Base-by-base conservation (phyloP, 1,139 yeast genomes). In the Meyerozyma sp. region DNA sequence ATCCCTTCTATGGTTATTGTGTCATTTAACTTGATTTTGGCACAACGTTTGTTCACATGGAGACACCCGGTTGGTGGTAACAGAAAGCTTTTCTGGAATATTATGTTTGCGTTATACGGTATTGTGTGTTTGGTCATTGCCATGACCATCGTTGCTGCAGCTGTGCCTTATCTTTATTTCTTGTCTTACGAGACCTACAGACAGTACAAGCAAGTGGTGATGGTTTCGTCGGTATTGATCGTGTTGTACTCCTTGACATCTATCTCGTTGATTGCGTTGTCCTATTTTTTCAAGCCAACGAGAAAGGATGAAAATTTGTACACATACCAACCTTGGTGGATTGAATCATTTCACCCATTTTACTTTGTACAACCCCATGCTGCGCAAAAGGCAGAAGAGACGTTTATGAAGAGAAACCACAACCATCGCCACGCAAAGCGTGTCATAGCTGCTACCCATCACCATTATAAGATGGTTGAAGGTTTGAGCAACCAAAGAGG, bases 301-400 rank as follows among this genome's bases (percentile, higher is more conserved):
- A 50, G 56, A 42, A 70, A 70, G 51, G 76, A 70, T 56, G 74
- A 69, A 49, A 63, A 61, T 44, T 61, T 68, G 46, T 69, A 68
- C 55, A 69, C 75, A 10, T 70, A 68, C 50, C 76, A 71, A 49
- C 75, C 76, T 27, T 70, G 76, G 76, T 71, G 76, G 76, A 63
- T 71, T 48, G 74, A 70, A 52, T 62, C 69, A 14, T 71, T 71
- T 52, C 54, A 61, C 35, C 71, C 75, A n/a, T 63, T 67, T 40
- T 70, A 71, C 51, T 71, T 68, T 53, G 75, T 70, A 21, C 56
- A 60, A 49, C 61, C 61, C 37, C 58, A 61, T 41, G 76, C 75
- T 7, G 68, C 70, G 4, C 59, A 60, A 47, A 61, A 64, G 32
- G 75, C 75, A 3, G 75, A 65, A 49, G 68, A 62, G 42, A 57